These are phyloP conservation scores for Penicillium crystallinum DNA, from an alignment of 495 filamentous ascomycete genomes.

Conservation along the genomic window DNA sequence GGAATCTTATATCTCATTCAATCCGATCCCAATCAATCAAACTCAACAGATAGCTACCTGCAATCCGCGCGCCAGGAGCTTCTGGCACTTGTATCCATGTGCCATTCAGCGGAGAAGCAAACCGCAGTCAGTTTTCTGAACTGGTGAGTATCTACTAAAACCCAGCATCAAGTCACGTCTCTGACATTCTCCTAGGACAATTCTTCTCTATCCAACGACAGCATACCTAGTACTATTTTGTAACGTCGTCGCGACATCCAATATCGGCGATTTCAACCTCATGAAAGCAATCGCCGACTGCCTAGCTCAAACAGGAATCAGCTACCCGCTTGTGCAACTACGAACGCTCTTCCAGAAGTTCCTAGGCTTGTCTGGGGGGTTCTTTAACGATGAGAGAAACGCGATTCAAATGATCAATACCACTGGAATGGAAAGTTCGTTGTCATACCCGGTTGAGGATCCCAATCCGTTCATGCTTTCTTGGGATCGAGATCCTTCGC, in stretches of 20 bases:
- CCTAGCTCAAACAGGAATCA: conserved; percentile 12
- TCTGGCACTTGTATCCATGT: conserved; percentile 16
- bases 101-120: conserved; percentile 13
- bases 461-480: too few species aligned
- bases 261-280: conserved; percentile 17
- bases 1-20: conserved; percentile 17
- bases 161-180: not conserved
- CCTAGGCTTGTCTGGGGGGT: conserved; percentile 6
- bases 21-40: not conserved
- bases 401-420: not conserved
- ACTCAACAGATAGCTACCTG: conserved; percentile 9
- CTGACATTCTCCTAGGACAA: conserved; percentile 14
- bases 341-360: conserved; percentile 15
- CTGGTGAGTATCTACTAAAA: conserved; percentile 13
- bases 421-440: not conserved
- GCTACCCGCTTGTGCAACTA: conserved; percentile 11
- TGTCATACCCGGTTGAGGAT: not conserved
- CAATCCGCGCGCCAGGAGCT: conserved; percentile 19
- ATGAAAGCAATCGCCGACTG: conserved; percentile 12
- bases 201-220: conserved; percentile 19
- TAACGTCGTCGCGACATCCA: conserved; percentile 14
- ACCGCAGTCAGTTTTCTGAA: conserved; percentile 18
- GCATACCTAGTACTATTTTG: conserved; percentile 18
- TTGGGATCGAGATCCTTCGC: too few species aligned
- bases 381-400: conserved; percentile 1